Evolutionary conservation across 306 rosid species (phyloP), one percentile per base, ranked within the genome.

Genomic region (Rosa persica): DNA sequence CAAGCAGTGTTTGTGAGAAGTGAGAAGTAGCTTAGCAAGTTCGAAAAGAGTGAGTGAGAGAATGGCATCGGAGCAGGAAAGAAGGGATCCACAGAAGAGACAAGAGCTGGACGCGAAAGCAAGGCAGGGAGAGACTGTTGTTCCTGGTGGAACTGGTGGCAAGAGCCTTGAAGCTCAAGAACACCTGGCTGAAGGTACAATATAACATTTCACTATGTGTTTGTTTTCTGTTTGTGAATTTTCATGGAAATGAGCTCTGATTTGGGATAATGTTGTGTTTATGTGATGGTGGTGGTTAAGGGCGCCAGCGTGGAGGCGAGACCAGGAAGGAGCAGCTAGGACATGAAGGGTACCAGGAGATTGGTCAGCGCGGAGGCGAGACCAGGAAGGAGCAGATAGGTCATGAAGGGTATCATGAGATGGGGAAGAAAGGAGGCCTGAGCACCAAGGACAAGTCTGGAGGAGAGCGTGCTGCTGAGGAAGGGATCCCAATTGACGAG

Each of bases 111-210:
- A 90, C 27, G 80, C 81, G 39, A 87, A 42, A 75, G 96, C 93
- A 5, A 89, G 68, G 79, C 85, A 82, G 4, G 98, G 96, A 13
- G 93, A 94, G 83, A 90, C 90, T 0, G 90, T 94, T 13, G 83
- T 92, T 34, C 94, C 96, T 12, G 90, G 92, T 48, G 98, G 98
- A 52, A 94, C 94, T 15, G 97, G 93, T 55, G 97, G 96, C 27
- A 85, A 94, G 78, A 92, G 85, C 83, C 88, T 94, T 44, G 89
- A 92, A 71, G 97, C 94, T 81, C 94, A 92, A 80, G 79, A 90
- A 49, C 90, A 88, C 74, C 97, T 92, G 11, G 97, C 97, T 61
- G 90, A 90, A 93, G 98, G 97, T 86, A 66, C 15, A 64, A 22
- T 5, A 27, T 7, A 1, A 0, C 0, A 11, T 19, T 52, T 12